A percentile compares a stretch with the other conserved stretches of the same genome.
Evolutionary conservation across 176 grass and related monocot species (phyloP).

Genomic region (Oryza nivara): DNA sequence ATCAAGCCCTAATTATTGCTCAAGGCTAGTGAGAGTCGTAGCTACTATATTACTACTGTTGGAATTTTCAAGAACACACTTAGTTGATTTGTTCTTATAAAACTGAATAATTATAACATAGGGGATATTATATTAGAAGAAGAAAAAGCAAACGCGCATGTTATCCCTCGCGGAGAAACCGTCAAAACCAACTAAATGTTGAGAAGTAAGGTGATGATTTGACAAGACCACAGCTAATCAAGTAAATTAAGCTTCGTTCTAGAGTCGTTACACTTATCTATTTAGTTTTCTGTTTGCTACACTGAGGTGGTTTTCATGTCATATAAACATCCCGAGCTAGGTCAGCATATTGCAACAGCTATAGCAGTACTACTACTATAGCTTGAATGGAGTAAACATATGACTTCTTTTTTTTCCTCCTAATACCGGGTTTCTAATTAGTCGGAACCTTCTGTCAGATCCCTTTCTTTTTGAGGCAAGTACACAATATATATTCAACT

Average conservation of each 20-base stretch:
- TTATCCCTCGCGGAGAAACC: neutral
- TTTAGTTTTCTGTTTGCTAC: neutral
- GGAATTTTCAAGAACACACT: neutral
- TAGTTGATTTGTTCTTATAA: neutral
- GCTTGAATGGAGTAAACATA: neutral
- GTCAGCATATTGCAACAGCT: neutral
- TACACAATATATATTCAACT: constrained; percentile 4
- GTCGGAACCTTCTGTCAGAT: constrained; percentile 12
- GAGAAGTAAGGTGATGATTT: neutral
- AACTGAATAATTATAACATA: neutral
- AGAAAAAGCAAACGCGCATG: neutral
- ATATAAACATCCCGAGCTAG: neutral
- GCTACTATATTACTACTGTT: neutral
- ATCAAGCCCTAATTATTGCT: too few species aligned
- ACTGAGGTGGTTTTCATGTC: neutral
- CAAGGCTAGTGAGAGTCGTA: neutral
- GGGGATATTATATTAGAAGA: neutral
- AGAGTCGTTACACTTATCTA: neutral
- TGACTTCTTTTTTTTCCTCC: neutral
- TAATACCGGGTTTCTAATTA: neutral
- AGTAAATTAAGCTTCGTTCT: neutral
- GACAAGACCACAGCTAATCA: neutral
- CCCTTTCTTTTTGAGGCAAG: constrained; percentile 32
- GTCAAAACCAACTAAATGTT: neutral
- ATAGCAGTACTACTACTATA: too few species aligned